Evolutionary conservation across 257 asterid genomes (phyloP).

Genomic region (Ilex aquifolium): DNA sequence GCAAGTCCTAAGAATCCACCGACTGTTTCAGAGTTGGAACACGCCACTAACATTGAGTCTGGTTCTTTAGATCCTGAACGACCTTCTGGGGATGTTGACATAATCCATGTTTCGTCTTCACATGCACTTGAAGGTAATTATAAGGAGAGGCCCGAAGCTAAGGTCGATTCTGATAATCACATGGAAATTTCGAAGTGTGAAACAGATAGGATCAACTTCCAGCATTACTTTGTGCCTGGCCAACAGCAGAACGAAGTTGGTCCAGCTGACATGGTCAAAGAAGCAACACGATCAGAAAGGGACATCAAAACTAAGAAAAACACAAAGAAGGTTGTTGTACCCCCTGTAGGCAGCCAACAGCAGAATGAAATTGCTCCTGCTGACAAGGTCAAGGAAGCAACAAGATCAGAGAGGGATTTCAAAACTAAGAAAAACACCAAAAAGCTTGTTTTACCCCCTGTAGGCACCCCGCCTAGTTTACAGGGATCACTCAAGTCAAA

Average conservation of each 20-base stretch:
- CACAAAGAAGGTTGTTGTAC: constrained; percentile 15
- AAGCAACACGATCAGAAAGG: constrained; percentile 13
- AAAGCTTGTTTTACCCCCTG: constrained; percentile 25
- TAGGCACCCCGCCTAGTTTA: constrained; percentile 22
- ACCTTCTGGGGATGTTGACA: constrained; percentile 6
- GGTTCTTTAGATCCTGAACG: constrained; percentile 4
- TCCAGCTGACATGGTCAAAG: constrained; percentile 19
- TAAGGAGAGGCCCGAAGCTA: constrained; percentile 21
- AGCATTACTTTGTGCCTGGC: constrained; percentile 44
- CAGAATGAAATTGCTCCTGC: constrained; percentile 26
- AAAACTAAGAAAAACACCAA: constrained; percentile 14
- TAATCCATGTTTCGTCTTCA: constrained; percentile 1
- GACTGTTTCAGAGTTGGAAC: constrained; percentile 7
- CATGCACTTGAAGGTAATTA: constrained; percentile 9
- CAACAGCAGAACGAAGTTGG: constrained; percentile 26
- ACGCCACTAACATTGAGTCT: constrained; percentile 2
- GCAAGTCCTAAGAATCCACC: constrained; percentile 13
- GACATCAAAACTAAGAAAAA: constrained; percentile 15
- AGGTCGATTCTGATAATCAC: constrained; percentile 24
- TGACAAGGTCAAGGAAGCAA: constrained; percentile 16
- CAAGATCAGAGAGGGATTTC: constrained; percentile 15
- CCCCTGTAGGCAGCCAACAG: constrained; percentile 28
- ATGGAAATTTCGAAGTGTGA: constrained; percentile 17
- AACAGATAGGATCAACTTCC: constrained; percentile 44
- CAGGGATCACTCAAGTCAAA: constrained; percentile 18